phyloP scores from a whole-genome alignment of 176 grass and related monocot genomes.

The Canna indica region DNA sequence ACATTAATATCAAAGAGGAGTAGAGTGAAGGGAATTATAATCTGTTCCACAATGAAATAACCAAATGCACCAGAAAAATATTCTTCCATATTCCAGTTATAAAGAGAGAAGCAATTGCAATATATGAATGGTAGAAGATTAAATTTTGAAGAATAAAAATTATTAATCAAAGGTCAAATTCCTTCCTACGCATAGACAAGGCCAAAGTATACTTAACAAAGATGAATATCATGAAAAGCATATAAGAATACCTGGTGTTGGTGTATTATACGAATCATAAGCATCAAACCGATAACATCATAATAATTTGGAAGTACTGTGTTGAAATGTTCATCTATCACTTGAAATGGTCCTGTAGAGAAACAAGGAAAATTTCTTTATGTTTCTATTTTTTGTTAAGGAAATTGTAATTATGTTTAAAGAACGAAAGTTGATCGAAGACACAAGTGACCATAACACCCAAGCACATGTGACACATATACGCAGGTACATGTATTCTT shows the following conservation, averaged over 20 bases:
- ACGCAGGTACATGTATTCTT: neutral
- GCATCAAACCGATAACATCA: constrained; percentile 93
- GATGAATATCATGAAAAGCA: neutral
- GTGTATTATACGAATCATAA: constrained; percentile 98
- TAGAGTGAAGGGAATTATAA: neutral
- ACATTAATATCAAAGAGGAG: neutral
- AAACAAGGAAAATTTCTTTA: constrained; percentile 8
- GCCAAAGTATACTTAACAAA: neutral
- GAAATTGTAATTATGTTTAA: no score
- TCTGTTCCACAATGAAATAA: neutral
- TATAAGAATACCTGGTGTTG: constrained; percentile 74
- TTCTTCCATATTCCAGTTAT: neutral
- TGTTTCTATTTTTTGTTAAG: neutral
- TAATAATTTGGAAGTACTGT: constrained; percentile 78
- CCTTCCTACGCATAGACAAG: neutral
- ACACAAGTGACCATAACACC: no score
- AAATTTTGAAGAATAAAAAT: neutral
- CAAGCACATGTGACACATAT: no score
- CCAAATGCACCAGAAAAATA: neutral
- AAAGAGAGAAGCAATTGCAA: neutral
- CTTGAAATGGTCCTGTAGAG: constrained; percentile 82
- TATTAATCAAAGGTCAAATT: neutral
- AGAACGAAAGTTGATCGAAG: no score
- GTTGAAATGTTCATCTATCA: constrained; percentile 94
- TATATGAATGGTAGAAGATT: no score